Evolutionary conservation across 306 rosid species (phyloP), one percentile per base, ranked within the genome.

Genomic region (Quercus mongolica): DNA sequence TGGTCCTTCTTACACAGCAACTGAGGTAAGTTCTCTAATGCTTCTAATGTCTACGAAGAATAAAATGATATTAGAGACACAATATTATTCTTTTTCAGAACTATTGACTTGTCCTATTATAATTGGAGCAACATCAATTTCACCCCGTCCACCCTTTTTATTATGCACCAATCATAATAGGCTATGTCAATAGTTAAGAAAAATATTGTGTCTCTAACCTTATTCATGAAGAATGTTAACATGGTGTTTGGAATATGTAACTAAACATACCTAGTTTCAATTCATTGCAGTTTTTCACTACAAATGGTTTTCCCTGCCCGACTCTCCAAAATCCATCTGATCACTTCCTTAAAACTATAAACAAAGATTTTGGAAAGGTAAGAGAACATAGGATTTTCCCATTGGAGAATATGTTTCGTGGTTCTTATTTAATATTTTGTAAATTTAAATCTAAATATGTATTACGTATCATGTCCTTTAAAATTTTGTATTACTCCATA

Each of bases 351-450:
- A 86, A 78, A 75, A 85, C 84, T 74, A 89, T 92, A 31, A 92
- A 92, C 90, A 89, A 83, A 62, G 96, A 92, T 61, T 92, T 92
- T 74, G 92, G 79, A 7, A 81, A 81, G 88, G 96, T 87, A 82
- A 56, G 49, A 46, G 25, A 17, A 55, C 3, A 9, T 25, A 23
- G 5, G 1, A 49, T 3, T 10, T 49, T 10, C 2, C 26, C 3
- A 25, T 8, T 15, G 12, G 12, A 25, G 69, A 28, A n/a, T 13
- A 12, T 6, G 30, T 5, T n/a, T 41, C 12, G 0, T 41, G 12
- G 46, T 41, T 41, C 12, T 41, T 41, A 8, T 8, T 8, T 41
- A 41, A 41, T 41, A 41, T 41, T 5, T 41, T 5, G 23, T 26
- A 38, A 18, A 38, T 38, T 7, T 38, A 41, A 41, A 41, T 41